These are phyloP conservation scores for Phytophthora europaea DNA, from an alignment of 352 stramenopile species.

Conservation along the genomic window DNA sequence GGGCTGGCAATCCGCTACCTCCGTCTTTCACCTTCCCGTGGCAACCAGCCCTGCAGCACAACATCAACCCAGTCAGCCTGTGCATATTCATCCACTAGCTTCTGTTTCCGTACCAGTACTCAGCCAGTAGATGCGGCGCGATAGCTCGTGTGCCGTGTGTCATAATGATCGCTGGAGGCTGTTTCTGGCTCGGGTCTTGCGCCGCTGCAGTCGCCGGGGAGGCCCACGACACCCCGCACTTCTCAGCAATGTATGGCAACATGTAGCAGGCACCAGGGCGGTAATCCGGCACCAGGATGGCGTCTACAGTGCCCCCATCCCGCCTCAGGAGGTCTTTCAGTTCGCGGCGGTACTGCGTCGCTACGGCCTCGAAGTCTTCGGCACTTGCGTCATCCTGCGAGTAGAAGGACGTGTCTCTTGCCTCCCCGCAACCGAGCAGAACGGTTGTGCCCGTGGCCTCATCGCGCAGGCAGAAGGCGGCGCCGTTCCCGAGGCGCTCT, in stretches of 20 bases:
- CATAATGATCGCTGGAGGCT: constrained; percentile 65
- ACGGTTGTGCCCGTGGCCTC: constrained; percentile 54
- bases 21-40: constrained; percentile 56
- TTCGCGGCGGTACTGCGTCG: constrained; percentile 63
- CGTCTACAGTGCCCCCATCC: constrained; percentile 53
- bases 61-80: constrained; percentile 6
- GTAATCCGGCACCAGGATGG: constrained; percentile 76
- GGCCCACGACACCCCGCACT: constrained; percentile 45
- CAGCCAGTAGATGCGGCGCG: constrained; percentile 69
- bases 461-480: constrained; percentile 76
- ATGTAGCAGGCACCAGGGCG: constrained; percentile 76
- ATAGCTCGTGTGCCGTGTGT: constrained; percentile 86
- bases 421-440: constrained; percentile 74
- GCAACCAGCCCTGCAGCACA: constrained; percentile 46
- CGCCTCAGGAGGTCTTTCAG: constrained; percentile 64
- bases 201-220: constrained; percentile 4
- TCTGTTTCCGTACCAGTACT: constrained; percentile 66
- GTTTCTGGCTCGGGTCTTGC: constrained; percentile 37
- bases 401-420: constrained; percentile 30
- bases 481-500: constrained; percentile 74
- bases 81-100: background rate
- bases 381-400: constrained; percentile 52
- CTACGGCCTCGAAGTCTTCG: constrained; percentile 39
- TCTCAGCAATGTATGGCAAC: constrained; percentile 79
- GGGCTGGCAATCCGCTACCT: constrained; percentile 54